Conservation (phyloP, 352 stramenopile genomes). For the Phytophthora syringae region DNA sequence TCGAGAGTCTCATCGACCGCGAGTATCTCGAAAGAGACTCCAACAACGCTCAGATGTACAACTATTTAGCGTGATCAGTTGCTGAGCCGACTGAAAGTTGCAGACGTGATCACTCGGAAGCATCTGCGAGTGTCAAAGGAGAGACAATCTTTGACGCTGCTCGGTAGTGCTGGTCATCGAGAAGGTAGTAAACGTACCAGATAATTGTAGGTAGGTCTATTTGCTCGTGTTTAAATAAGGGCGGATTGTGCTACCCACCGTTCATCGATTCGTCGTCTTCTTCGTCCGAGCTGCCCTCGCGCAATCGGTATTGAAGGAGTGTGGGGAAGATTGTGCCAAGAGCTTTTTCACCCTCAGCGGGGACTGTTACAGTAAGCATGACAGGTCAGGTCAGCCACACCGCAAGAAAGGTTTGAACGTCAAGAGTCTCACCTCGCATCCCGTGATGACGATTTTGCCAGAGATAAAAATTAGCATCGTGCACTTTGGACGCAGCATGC, state of each 20-base stretch:
- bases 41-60: slow-evolving; percentile 84
- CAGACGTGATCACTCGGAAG: slow-evolving; percentile 11
- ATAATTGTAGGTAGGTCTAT: slow-evolving; percentile 33
- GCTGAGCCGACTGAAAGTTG: slow-evolving; percentile 9
- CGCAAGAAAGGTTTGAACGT: too few species aligned
- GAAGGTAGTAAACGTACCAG: slow-evolving; percentile 18
- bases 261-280: slow-evolving; percentile 18
- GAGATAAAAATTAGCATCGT: slow-evolving; percentile 99
- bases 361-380: slow-evolving; percentile 17
- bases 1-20: slow-evolving; percentile 90
- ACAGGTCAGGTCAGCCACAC: not conserved
- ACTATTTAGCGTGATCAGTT: slow-evolving; percentile 77
- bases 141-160: slow-evolving; percentile 23
- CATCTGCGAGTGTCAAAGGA: slow-evolving; percentile 20
- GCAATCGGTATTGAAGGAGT: slow-evolving; percentile 58
- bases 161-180: slow-evolving; percentile 16
- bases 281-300: slow-evolving; percentile 34
- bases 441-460: slow-evolving; percentile 98
- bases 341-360: slow-evolving; percentile 47
- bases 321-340: slow-evolving; percentile 64
- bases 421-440: slow-evolving; percentile 68
- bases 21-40: slow-evolving; percentile 90
- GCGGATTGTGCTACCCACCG: slow-evolving; percentile 26
- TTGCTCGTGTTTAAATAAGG: slow-evolving; percentile 39
- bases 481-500: slow-evolving; percentile 96